These are phyloP conservation scores for Hypoxylon sp. DNA, from an alignment of 2,329 filamentous ascomycete species.

Conservation along the genomic window DNA sequence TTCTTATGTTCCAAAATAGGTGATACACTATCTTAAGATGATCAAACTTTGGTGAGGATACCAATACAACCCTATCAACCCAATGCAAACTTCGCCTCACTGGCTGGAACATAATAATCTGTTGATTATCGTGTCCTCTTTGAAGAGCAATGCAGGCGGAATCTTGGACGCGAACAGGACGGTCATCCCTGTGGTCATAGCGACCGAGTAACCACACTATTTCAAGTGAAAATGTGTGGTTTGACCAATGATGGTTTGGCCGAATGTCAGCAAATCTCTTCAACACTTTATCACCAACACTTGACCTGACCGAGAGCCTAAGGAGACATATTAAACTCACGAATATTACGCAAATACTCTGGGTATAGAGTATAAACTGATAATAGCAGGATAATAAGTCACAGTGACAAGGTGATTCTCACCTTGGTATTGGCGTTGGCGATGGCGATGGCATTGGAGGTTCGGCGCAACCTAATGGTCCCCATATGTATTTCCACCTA, in stretches of 20 bases:
- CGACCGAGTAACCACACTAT: no score
- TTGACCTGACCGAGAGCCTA: no score
- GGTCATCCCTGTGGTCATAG: no score
- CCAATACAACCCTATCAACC: slow-evolving; percentile 4
- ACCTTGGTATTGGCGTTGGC: no score
- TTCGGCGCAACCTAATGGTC: slow-evolving; percentile 5
- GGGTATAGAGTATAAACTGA: no score
- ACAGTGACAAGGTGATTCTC: no score
- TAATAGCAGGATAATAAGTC: no score
- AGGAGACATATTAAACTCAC: no score
- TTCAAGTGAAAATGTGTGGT: not conserved
- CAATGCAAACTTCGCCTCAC: slow-evolving; percentile 8
- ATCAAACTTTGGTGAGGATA: slow-evolving; percentile 23
- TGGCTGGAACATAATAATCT: not conserved
- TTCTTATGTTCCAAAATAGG: slow-evolving; percentile 3
- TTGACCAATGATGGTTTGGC: slow-evolving; percentile 8
- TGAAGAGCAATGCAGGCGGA: not conserved
- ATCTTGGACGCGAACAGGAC: no score
- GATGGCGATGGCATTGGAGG: slow-evolving; percentile 2
- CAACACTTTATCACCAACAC: no score
- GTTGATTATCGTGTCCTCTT: not conserved
- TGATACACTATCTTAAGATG: slow-evolving; percentile 15
- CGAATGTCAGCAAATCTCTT: slow-evolving; percentile 9
- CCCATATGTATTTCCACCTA: slow-evolving; percentile 1
- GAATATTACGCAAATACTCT: no score